Percentiles rank a stretch among this genome's conserved stretches.
Conservation (phyloP, 805 yeast genomes). For the Schizosaccharomyces cryophilus region DNA sequence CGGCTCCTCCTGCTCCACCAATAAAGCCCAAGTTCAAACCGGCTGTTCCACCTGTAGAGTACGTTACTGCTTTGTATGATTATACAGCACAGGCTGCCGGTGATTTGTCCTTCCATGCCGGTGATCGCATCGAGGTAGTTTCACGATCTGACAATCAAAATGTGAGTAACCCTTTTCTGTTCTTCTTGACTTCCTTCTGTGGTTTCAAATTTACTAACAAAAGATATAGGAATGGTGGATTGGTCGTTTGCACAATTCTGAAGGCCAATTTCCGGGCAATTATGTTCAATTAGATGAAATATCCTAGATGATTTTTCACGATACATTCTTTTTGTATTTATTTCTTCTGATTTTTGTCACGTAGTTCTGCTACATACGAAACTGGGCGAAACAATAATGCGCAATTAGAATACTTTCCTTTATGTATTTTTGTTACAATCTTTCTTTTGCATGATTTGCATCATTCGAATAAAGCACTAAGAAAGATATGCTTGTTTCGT, state of each 20-base stretch:
- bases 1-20: constrained; percentile 7
- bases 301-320: too few relatives aligned
- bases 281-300: constrained; percentile 17
- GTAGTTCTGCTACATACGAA: too few relatives aligned
- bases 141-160: constrained; percentile 62
- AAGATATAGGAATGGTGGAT: constrained; percentile 79
- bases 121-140: constrained; percentile 60
- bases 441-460: too few relatives aligned
- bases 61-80: constrained; percentile 73
- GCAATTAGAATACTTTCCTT: too few relatives aligned
- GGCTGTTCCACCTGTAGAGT: constrained; percentile 15
- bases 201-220: background rate
- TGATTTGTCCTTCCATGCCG: constrained; percentile 69
- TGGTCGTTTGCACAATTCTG: constrained; percentile 57
- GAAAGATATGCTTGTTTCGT: too few relatives aligned
- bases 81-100: constrained; percentile 85
- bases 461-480: too few relatives aligned
- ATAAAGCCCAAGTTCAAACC: constrained; percentile 14
- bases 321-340: too few relatives aligned
- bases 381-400: too few relatives aligned
- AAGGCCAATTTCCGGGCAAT: constrained; percentile 90
- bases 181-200: background rate
- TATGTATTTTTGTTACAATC: too few relatives aligned
- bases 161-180: background rate
- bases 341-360: too few relatives aligned